Evolutionary conservation across 192 early-diverging fungal species (phyloP), one percentile per base, ranked within the genome.

Genomic region (Linnemannia exigua): DNA sequence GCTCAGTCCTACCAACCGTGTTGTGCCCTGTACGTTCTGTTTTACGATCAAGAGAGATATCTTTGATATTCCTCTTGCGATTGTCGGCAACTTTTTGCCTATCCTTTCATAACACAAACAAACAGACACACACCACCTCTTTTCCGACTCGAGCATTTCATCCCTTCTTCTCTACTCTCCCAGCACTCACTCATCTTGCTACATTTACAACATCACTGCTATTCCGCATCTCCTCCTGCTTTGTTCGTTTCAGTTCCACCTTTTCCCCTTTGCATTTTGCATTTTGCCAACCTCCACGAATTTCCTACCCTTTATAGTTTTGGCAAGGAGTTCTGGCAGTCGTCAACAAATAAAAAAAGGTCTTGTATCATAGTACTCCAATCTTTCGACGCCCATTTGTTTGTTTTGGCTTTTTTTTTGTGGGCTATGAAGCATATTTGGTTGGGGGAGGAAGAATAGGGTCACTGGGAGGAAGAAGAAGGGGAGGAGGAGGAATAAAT

Each of bases 11-110:
- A 81, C 89, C 51, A 92, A 93, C 67, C 81, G 89, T n/a, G 84
- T 91, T 19, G 95, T 98, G 36, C 94, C 95, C 16, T 97, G 97
- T 84, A 94, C 96, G 2, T 96, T 98, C 71, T 97, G 96, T 69
- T 97, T 98, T 88, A 97, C 97, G 6, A 97, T 98, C 89, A 97
- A 97, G 84, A 89, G 97, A 52, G 97, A 97, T 81, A 95, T 97
- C 50, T 98, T 98, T 92, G 97, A 97, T 85, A 93, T 98, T 50
- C 97, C 97, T 22, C 90, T 96, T 80, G 96, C 93, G 46, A 93
- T 96, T 74, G 91, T 96, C 48, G 95, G 95, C 69, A 95, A 96
- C 67, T 77, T 77, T 70, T 77, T 77, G 48, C 76, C 76, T 11
- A 77, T 77, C 50, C 50, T 77, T 11, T 77, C 76, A 77, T 77